Evolutionary conservation across 768 basidiomycete genomes (phyloP).

Genomic region (Boletellus ananas): DNA sequence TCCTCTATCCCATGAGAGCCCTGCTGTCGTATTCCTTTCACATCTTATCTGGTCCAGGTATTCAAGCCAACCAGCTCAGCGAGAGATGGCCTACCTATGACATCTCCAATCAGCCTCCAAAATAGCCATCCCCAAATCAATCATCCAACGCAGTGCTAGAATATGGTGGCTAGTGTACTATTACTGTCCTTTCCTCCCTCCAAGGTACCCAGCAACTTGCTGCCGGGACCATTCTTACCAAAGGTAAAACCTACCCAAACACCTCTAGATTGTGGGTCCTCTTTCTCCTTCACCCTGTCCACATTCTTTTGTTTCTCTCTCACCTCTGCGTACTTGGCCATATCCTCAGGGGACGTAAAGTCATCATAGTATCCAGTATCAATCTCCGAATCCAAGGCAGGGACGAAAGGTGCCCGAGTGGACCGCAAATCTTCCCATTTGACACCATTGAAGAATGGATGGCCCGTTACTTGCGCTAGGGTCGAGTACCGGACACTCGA

Average conservation of each 20-base stretch:
- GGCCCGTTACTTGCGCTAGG: slow-evolving; percentile 64
- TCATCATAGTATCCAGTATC: slow-evolving; percentile 97
- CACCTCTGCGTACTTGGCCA: slow-evolving; percentile 99
- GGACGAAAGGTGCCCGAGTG: slow-evolving; percentile 84
- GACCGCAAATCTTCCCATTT: slow-evolving; percentile 79
- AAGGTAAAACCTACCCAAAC: slow-evolving; percentile 94
- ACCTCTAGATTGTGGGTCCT: slow-evolving; percentile 64
- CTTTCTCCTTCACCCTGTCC: slow-evolving; percentile 86
- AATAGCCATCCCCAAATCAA: no score
- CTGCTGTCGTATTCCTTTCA: no score
- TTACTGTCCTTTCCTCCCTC: slow-evolving; percentile 41
- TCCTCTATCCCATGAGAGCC: no score
- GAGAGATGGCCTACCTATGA: no score
- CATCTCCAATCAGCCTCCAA: no score
- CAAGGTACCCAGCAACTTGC: slow-evolving; percentile 24
- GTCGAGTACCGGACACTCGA: slow-evolving; percentile 75
- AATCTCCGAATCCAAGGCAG: slow-evolving; percentile 88
- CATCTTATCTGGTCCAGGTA: no score
- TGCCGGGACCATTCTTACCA: slow-evolving; percentile 78
- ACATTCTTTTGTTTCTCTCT: slow-evolving; percentile 96
- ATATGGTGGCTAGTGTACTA: slow-evolving; percentile 57
- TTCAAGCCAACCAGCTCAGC: no score
- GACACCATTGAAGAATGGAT: slow-evolving; percentile 78
- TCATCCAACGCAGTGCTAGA: slow-evolving; percentile 30
- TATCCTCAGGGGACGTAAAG: slow-evolving; percentile 84